Evolutionary conservation across 345 rosid genomes (phyloP), one percentile per base, ranked within the genome.

Genomic region (Salix dunnii): DNA sequence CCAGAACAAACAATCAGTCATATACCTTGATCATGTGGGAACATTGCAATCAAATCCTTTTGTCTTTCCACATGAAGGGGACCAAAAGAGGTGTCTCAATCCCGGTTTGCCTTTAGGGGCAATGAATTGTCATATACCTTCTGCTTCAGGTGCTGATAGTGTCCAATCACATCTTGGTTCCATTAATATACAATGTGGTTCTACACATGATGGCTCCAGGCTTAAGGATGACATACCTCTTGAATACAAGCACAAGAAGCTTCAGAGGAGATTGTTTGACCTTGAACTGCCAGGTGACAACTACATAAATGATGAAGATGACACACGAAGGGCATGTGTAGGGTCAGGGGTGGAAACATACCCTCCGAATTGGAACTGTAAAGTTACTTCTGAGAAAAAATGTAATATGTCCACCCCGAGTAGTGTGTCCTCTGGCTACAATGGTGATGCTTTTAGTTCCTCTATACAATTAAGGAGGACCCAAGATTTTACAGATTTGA

Each of bases 261-360:
- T 79, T n/a, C 81, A 76, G 28, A 87, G 79, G 79, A 86, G 80
- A 76, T 86, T 85, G 80, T 85, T 91, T 73, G 90, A 91, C 77
- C 90, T 90, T 67, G 89, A 88, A 71, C 85, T 83, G 79, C 91
- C 92, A 55, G 89, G 86, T 73, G 85, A 89, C 58, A 87, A 84
- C 38, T 88, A 80, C 78, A 79, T 86, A 60, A 83, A 84, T 74
- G 84, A 80, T 60, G 91, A 84, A 79, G 86, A 83, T 40, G 82
- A 74, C 74, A 69, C 61, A 69, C 78, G 6, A 23, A 80, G 78
- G 36, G 72, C 78, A 77, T 75, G 76, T 73, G 78, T 76, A 30
- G 79, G 82, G 33, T 67, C 82, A 31, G 78, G 66, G 40, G 53
- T 48, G 49, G 79, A 72, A 61, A 70, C 30, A 69, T 61, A 65